Base-by-base conservation (phyloP, 2,329 filamentous ascomycete species). In the Aspergillus versicolor region DNA sequence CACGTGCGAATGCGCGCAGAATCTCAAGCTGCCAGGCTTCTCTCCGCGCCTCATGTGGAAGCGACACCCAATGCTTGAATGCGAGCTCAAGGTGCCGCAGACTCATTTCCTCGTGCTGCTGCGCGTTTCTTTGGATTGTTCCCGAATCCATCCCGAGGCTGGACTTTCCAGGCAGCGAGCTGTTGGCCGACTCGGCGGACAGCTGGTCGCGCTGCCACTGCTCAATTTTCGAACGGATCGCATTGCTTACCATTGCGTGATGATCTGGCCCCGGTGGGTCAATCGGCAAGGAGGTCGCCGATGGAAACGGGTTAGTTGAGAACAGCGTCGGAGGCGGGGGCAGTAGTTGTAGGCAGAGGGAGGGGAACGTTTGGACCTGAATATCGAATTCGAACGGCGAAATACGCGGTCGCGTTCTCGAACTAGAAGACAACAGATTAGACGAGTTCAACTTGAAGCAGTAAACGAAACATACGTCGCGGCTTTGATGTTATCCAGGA, bases 291-390 rank as follows among this genome's bases (percentile, higher is more conserved):
- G 91, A 94, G 3, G 87, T 85, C 19, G 85, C 81, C 0, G 88
- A 91, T 2, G 91, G 81, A 67, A 95, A 88, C 30, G 92, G 91
- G 6, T 88, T 90, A 0, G 88, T 84, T 9, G 90, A 89, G 76
- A 92, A 93, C 6, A 97, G 80, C 0, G 91, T 94, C 4, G 90
- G 87, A 3, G 92, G 91, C 9, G 90, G 82, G 37, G 89, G 85
- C 1, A 97, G 84, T 63, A 93, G 88, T 61, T 89, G 90, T 11
- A 97, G 83, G 37, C 88, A 91, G 41, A 97, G 82, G 6, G 89
- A 87, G 6, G 92, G 91, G 67, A 96, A 97, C 58, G 91, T 91
- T 70, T 96, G 85, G 5, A 89, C 82, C 59, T 92, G 84, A 34
- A 93, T 89, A 63, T 97, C 90, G 75, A 96, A 95, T 63, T 93